phyloP scores from a whole-genome alignment of 371 early-diverging fungal genomes.

The Parasitella parasitica region DNA sequence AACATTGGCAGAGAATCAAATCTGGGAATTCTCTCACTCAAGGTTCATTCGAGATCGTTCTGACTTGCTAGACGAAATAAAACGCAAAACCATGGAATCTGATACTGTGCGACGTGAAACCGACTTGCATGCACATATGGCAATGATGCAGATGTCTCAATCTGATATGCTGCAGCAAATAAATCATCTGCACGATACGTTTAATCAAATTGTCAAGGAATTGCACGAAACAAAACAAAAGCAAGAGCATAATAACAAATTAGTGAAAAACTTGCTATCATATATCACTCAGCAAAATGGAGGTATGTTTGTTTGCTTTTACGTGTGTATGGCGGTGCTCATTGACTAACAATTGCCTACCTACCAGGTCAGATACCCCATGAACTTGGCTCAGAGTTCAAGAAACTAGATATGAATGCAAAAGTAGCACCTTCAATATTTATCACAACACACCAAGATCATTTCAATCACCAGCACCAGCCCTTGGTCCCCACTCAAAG shows the following conservation, averaged over 20 bases:
- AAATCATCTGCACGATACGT: constrained; percentile 67
- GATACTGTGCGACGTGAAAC: constrained; percentile 72
- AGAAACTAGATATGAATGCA: constrained; percentile 19
- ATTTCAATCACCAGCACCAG: not conserved
- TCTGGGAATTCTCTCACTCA: constrained; percentile 92
- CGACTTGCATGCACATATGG: constrained; percentile 71
- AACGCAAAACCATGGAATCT: constrained; percentile 83
- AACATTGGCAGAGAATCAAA: constrained; percentile 81
- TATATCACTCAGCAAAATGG: constrained; percentile 54
- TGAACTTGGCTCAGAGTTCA: constrained; percentile 40
- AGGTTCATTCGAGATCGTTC: constrained; percentile 79
- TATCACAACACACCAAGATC: constrained; percentile 48
- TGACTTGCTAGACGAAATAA: constrained; percentile 83
- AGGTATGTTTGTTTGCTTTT: too few relatives aligned
- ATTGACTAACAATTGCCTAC: too few relatives aligned
- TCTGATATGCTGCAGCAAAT: constrained; percentile 75
- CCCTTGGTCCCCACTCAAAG: constrained; percentile 5
- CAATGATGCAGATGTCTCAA: constrained; percentile 76
- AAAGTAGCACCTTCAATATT: constrained; percentile 57
- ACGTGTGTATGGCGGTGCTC: too few relatives aligned
- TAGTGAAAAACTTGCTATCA: constrained; percentile 60
- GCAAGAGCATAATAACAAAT: constrained; percentile 59
- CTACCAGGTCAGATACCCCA: constrained; percentile 29
- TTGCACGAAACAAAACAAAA: constrained; percentile 68
- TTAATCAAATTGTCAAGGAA: constrained; percentile 70